phyloP scores from a whole-genome alignment of 768 basidiomycete species.

The Russula olivacea region DNA sequence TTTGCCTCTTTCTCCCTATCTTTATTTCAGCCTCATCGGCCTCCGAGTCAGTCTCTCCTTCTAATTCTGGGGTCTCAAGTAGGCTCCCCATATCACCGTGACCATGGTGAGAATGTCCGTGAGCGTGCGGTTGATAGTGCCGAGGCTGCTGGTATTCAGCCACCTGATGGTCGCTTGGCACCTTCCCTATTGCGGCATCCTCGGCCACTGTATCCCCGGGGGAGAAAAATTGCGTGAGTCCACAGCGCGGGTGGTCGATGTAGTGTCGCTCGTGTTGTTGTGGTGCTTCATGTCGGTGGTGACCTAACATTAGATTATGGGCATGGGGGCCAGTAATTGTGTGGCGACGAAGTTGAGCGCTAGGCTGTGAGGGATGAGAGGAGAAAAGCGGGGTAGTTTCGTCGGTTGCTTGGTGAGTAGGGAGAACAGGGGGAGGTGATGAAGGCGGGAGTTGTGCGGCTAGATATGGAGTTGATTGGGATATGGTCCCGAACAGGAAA shows the following conservation, averaged over 20 bases:
- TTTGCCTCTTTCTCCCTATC: slow-evolving; percentile 53
- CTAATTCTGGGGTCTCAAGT: slow-evolving; percentile 3
- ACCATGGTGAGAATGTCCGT: slow-evolving; percentile 7
- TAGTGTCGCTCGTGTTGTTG: slow-evolving; percentile 29
- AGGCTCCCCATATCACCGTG: slow-evolving; percentile 23
- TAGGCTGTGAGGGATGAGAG: not conserved
- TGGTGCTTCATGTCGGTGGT: slow-evolving; percentile 34
- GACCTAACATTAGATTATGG: slow-evolving; percentile 29
- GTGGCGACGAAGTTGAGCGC: not conserved
- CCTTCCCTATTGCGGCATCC: not conserved
- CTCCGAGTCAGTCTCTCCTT: slow-evolving; percentile 6
- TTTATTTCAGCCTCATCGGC: slow-evolving; percentile 28
- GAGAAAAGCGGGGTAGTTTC: slow-evolving; percentile 17
- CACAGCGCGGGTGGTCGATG: slow-evolving; percentile 11
- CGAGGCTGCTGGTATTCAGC: not conserved
- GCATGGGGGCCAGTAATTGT: not conserved
- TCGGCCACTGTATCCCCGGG: not conserved
- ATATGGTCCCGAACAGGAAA: not conserved
- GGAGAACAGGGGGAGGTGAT: not conserved
- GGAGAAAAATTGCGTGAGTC: slow-evolving; percentile 1
- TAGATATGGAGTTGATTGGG: not conserved
- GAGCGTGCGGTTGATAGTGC: not conserved
- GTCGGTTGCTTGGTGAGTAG: not conserved
- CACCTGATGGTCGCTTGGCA: not conserved
- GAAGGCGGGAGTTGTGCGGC: not conserved